Conservation (phyloP, 2,329 filamentous ascomycete genomes). For the Botrytis medusae region DNA sequence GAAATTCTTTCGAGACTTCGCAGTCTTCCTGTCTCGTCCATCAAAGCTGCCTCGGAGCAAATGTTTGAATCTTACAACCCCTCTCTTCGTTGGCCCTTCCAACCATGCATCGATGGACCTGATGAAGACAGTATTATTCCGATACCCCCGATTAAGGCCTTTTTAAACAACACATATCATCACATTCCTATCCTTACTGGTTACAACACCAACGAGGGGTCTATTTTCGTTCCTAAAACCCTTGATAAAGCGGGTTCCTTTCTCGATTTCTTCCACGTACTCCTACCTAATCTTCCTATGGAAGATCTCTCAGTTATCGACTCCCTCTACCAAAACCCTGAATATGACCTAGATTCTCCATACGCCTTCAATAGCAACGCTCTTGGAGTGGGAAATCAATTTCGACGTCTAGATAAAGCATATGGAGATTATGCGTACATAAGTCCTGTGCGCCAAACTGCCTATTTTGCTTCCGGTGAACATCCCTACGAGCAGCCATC, state of each 20-base stretch:
- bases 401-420: constrained; percentile 56
- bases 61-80: constrained; percentile 48
- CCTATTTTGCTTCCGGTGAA: constrained; percentile 43
- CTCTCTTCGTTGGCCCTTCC: constrained; percentile 61
- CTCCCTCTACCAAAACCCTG: constrained; percentile 62
- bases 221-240: constrained; percentile 58
- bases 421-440: constrained; percentile 67
- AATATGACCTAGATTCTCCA: constrained; percentile 40
- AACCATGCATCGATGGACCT: constrained; percentile 63
- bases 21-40: constrained; percentile 42
- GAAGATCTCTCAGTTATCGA: constrained; percentile 56
- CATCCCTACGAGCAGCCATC: background rate
- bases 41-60: constrained; percentile 45
- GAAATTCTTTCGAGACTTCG: constrained; percentile 54
- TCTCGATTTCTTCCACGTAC: constrained; percentile 56
- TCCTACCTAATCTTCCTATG: constrained; percentile 57
- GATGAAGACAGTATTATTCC: constrained; percentile 51
- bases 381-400: constrained; percentile 51
- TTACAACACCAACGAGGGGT: constrained; percentile 70
- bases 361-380: background rate
- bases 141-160: constrained; percentile 58
- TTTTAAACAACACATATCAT: constrained; percentile 53
- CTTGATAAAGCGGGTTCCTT: constrained; percentile 51
- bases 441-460: constrained; percentile 61
- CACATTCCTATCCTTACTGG: constrained; percentile 65